Evolutionary conservation across 805 yeast species (phyloP).

Genomic region (Cyberlindnera mrakii): DNA sequence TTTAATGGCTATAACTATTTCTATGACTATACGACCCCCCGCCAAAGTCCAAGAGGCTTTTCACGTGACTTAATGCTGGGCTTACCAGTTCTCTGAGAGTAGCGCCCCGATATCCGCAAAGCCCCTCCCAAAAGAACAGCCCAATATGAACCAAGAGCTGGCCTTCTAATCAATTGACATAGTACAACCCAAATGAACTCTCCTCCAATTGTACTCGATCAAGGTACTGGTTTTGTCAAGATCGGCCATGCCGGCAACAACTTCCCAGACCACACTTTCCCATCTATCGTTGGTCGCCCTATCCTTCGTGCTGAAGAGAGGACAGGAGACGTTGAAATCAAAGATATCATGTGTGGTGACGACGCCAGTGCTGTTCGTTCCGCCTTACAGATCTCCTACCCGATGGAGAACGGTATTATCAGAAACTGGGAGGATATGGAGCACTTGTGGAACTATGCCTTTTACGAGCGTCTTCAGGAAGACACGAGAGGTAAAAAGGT

Average conservation of each 20-base stretch:
- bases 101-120: background rate
- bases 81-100: background rate
- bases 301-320: constrained; percentile 95
- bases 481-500: constrained; percentile 78
- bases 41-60: background rate
- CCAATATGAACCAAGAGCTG: constrained; percentile 2
- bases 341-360: constrained; percentile 96
- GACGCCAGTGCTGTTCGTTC: constrained; percentile 92
- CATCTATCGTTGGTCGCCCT: constrained; percentile 96
- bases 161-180: background rate
- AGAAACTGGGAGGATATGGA: constrained; percentile 99
- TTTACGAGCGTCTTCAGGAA: constrained; percentile 81
- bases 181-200: constrained; percentile 15
- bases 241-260: constrained; percentile 96
- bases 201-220: constrained; percentile 70
- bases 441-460: constrained; percentile 96
- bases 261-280: constrained; percentile 95
- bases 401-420: constrained; percentile 98
- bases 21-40: background rate
- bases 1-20: too few species aligned
- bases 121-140: background rate
- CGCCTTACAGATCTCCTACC: constrained; percentile 87
- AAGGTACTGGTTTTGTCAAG: constrained; percentile 98
- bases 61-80: background rate
- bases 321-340: constrained; percentile 67